Evolutionary conservation across 805 yeast species (phyloP), one percentile per base, ranked within the genome.

Genomic region (Candida jianshihensis): DNA sequence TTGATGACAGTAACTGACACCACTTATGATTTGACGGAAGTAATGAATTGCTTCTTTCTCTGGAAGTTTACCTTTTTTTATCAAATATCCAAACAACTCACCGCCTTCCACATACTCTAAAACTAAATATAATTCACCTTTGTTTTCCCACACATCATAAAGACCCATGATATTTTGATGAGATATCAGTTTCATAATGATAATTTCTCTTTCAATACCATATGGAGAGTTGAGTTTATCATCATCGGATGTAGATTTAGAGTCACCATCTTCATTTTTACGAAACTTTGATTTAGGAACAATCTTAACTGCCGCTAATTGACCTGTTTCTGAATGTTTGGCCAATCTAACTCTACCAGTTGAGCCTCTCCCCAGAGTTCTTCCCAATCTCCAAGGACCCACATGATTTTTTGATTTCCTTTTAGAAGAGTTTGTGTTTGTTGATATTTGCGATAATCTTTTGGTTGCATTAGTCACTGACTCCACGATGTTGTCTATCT

Each of bases 21-120:
- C 95, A 41, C 77, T 71, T 43, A 87, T 78, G 46, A 86, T 85
- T 56, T 86, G 95, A 45, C 84, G 75, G 59, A 92, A 92, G 63
- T 89, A 92, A 49, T 77, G 75, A 37, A 90, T 75, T 3, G 97
- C 97, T 54, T 92, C 97, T 35, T 70, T 68, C 59, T 92, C 98
- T 37, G 82, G 89, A 31, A 92, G 68, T 26, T 86, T 79, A 11
- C 97, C 97, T 38, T 82, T 72, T 56, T 87, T 88, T 40, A 92
- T 89, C 37, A 92, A 68, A 47, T 89, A 76, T 61, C 92, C 97
- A 54, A 92, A 92, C 34, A 92, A 68, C 63, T 92, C 98, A 31
- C 98, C 98, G 36, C 96, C 96, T 62, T 92, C 97, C 33, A 94
- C 89, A 61, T 92, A 92, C 61, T 92, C 98, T 38, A 92, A 64